Percentiles rank a stretch among this genome's conserved stretches.
Evolutionary conservation across 1,284 basidiomycete genomes (phyloP).

Genomic region (Ustilago trichophora): DNA sequence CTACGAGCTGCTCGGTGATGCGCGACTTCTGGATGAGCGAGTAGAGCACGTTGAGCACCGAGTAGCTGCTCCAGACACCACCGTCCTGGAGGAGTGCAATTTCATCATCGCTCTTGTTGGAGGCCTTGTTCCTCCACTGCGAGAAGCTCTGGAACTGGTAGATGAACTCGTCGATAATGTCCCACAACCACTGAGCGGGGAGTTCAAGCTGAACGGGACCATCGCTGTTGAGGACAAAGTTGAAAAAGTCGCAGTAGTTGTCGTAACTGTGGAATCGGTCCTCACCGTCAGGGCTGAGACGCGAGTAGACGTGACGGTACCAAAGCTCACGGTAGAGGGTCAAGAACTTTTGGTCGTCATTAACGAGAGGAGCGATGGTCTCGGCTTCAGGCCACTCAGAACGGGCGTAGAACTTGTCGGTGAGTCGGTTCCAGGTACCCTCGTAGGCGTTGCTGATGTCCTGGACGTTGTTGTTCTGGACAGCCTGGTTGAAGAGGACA

Average conservation of each 20-base stretch:
- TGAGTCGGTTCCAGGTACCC: conserved; percentile 94
- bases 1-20: conserved; percentile 90
- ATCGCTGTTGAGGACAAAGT: conserved; percentile 89
- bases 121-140: conserved; percentile 82
- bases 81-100: conserved; percentile 58
- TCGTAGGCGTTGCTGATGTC: conserved; percentile 93
- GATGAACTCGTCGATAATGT: conserved; percentile 99
- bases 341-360: conserved; percentile 73
- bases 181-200: conserved; percentile 98
- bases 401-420: conserved; percentile 92
- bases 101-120: conserved; percentile 89
- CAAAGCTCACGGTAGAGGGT: conserved; percentile 95
- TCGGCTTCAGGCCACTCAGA: conserved; percentile 98
- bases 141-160: conserved; percentile 95
- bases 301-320: conserved; percentile 91
- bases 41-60: conserved; percentile 95
- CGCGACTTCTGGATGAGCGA: conserved; percentile 96
- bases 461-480: conserved; percentile 59
- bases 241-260: conserved; percentile 97
- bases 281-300: conserved; percentile 91
- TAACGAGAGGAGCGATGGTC: conserved; percentile 87
- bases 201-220: conserved; percentile 90
- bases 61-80: conserved; percentile 94
- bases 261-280: conserved; percentile 99
- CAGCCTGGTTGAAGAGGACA: conserved; percentile 62